Percentiles rank a stretch among this genome's conserved stretches.
Conservation (phyloP, 2,329 filamentous ascomycete genomes). For the Diplodia sapinea region DNA sequence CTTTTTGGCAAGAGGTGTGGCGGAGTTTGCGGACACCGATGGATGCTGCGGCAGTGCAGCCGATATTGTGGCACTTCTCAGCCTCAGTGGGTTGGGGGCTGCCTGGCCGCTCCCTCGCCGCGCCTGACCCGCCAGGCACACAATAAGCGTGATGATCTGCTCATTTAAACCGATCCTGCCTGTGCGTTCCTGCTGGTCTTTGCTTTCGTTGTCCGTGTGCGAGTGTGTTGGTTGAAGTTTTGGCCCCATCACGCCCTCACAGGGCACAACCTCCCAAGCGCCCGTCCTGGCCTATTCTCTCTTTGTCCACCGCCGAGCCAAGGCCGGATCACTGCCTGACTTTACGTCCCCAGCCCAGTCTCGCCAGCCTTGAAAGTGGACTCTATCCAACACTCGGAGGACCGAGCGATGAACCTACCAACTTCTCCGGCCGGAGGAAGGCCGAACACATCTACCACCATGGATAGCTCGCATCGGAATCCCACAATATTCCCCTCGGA, state of each 20-base stretch:
- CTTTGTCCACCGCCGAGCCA: conserved; percentile 1
- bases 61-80: conserved; percentile 24
- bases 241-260: conserved; percentile 10
- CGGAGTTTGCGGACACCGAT: conserved; percentile 11
- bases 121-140: conserved; percentile 19
- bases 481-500: not conserved
- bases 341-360: not conserved
- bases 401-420: conserved; percentile 4
- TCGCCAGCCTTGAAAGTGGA: not conserved
- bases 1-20: conserved; percentile 14
- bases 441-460: conserved; percentile 8
- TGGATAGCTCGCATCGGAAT: conserved; percentile 9
- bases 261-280: not conserved
- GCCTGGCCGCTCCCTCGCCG: conserved; percentile 5
- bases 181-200: conserved; percentile 11
- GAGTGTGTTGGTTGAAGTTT: conserved; percentile 10
- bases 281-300: conserved; percentile 9
- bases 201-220: not conserved
- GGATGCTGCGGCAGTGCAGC: conserved; percentile 18
- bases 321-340: conserved; percentile 18
- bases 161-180: conserved; percentile 20
- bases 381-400: conserved; percentile 5
- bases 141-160: not conserved
- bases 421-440: not conserved
- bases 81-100: conserved; percentile 18